These are phyloP conservation scores for Microstroma glucosiphilum DNA, from an alignment of 1,284 basidiomycete species.

Conservation along the genomic window DNA sequence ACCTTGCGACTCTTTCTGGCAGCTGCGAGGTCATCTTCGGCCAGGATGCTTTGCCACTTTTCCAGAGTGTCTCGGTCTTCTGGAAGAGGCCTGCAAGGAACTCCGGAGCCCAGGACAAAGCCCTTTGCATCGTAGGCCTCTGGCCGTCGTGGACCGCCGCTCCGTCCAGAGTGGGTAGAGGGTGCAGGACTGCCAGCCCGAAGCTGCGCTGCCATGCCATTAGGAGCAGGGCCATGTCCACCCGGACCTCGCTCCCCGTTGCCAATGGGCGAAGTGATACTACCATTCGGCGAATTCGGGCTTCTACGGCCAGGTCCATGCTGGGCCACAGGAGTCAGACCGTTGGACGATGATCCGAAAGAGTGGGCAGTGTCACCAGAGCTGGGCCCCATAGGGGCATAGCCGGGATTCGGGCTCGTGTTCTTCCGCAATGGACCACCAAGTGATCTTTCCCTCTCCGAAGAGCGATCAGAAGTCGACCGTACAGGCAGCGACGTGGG, in stretches of 20 bases:
- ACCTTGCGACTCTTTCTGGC: slow-evolving; percentile 77
- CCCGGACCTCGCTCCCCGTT: too few species aligned
- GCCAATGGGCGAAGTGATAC: too few species aligned
- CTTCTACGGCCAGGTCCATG: too few species aligned
- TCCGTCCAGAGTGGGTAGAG: background rate
- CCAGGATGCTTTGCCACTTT: slow-evolving; percentile 68
- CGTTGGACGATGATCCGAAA: too few species aligned
- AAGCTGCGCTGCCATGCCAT: background rate
- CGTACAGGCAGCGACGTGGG: slow-evolving; percentile 17
- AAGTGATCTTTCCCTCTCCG: slow-evolving; percentile 30
- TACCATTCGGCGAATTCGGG: too few species aligned
- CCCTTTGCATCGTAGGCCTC: slow-evolving; percentile 24
- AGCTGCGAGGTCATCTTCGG: slow-evolving; percentile 61
- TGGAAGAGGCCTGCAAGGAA: slow-evolving; percentile 14
- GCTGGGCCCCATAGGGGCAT: too few species aligned
- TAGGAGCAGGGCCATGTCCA: too few species aligned
- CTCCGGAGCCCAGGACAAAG: slow-evolving; percentile 26
- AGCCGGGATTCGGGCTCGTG: slow-evolving; percentile 35
- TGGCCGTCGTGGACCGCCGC: background rate
- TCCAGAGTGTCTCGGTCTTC: slow-evolving; percentile 68
- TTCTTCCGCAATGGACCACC: slow-evolving; percentile 38
- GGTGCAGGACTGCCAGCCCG: background rate
- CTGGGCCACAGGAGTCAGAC: too few species aligned
- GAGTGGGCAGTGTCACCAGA: too few species aligned
- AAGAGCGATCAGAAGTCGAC: slow-evolving; percentile 34